Evolutionary conservation across 2,329 filamentous ascomycete species (phyloP).

Genomic region (Canariomyces notabilis): DNA sequence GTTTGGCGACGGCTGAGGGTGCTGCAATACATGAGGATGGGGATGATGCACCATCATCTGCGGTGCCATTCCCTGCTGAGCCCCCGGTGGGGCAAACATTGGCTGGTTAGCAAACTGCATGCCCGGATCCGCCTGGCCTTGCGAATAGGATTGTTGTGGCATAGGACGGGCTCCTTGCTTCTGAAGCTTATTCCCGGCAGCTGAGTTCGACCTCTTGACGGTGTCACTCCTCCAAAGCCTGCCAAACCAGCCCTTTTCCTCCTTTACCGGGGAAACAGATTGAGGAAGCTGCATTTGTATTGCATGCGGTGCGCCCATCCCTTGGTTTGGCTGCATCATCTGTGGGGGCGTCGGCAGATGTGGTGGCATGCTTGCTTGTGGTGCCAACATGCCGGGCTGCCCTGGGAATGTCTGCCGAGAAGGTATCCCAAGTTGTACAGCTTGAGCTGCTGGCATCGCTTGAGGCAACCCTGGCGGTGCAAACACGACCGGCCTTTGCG

Average conservation of each 20-base stretch:
- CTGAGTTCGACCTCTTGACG: conserved; percentile 4
- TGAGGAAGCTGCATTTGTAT: conserved; percentile 2
- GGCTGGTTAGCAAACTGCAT: not conserved
- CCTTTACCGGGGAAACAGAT: conserved; percentile 1
- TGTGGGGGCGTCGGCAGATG: not conserved
- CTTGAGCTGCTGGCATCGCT: not conserved
- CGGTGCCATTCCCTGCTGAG: not conserved
- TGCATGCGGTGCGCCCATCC: not conserved
- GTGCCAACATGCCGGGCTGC: not conserved
- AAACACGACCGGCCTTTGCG: conserved; percentile 6
- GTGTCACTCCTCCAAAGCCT: conserved; percentile 12
- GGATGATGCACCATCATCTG: conserved; percentile 6
- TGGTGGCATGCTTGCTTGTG: conserved; percentile 1
- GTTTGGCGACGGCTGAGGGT: not conserved
- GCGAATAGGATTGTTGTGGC: not conserved
- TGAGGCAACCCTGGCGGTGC: conserved; percentile 1
- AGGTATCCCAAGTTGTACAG: not conserved
- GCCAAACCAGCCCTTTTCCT: conserved; percentile 18
- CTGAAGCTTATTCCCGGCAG: conserved; percentile 7
- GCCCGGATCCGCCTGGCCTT: not conserved
- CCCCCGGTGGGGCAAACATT: not conserved
- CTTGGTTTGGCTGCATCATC: conserved; percentile 7
- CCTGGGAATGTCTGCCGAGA: conserved; percentile 2
- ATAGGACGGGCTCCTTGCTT: conserved; percentile 2
- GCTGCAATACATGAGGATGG: not conserved